Percentiles rank a stretch among this genome's conserved stretches.
These are phyloP conservation scores for Articulospora tetracladia DNA, from an alignment of 495 filamentous ascomycete genomes.

Conservation along the genomic window DNA sequence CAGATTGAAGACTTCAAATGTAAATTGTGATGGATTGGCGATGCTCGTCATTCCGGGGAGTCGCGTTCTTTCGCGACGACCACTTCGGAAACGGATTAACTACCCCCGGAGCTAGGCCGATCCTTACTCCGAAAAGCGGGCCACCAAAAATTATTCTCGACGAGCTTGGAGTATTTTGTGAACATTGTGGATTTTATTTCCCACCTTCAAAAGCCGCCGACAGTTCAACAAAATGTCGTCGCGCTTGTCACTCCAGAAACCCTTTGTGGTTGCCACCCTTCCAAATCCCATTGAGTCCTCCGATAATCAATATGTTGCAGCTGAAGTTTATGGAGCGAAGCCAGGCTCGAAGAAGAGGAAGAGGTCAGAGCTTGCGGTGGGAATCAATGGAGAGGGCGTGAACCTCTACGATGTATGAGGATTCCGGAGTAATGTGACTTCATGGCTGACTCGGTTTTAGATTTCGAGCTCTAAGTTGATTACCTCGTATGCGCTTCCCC, in stretches of 20 bases:
- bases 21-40: neutral
- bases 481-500: conserved; percentile 81
- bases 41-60: neutral
- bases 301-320: conserved; percentile 55
- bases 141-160: neutral
- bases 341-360: conserved; percentile 78
- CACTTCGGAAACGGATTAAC: neutral
- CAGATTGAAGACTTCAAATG: neutral
- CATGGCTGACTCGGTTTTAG: conserved; percentile 50
- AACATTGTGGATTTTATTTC: neutral
- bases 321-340: conserved; percentile 66
- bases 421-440: conserved; percentile 63
- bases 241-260: conserved; percentile 49
- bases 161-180: neutral
- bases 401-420: conserved; percentile 84
- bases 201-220: neutral
- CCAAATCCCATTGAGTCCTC: conserved; percentile 59
- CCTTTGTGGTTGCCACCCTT: conserved; percentile 62
- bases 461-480: conserved; percentile 74
- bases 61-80: neutral
- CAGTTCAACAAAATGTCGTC: conserved; percentile 39
- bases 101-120: neutral
- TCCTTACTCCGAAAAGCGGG: neutral
- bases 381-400: conserved; percentile 85
- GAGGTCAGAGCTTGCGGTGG: conserved; percentile 75